Evolutionary conservation across 768 basidiomycete species (phyloP).

Genomic region (Sarcodon sp.): DNA sequence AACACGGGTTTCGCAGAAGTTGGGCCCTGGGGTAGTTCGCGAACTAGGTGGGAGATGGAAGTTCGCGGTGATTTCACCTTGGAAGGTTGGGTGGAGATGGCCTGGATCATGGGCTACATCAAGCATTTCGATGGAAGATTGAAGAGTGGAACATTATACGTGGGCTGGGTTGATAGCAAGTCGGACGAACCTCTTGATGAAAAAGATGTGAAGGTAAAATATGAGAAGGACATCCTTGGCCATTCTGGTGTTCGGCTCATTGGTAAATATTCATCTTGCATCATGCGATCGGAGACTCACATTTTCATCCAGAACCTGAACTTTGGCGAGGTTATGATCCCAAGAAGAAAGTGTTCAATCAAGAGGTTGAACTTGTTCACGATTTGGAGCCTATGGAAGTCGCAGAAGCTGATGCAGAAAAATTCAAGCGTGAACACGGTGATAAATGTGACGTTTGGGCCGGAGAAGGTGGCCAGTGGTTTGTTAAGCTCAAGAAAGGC

Average conservation of each 20-base stretch:
- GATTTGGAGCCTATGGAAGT: conserved; percentile 96
- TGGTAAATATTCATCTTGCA: conserved; percentile 34
- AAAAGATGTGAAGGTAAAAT: conserved; percentile 88
- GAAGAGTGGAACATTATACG: conserved; percentile 83
- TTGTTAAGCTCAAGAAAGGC: conserved; percentile 98
- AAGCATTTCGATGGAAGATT: conserved; percentile 98
- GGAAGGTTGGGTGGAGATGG: conserved; percentile 98
- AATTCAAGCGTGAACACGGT: conserved; percentile 94
- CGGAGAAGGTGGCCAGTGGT: conserved; percentile 87
- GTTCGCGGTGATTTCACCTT: conserved; percentile 95
- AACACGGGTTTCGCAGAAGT: conserved; percentile 97
- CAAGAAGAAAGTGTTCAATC: conserved; percentile 93
- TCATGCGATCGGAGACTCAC: neutral
- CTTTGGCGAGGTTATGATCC: conserved; percentile 97
- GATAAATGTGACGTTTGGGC: conserved; percentile 96
- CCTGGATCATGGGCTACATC: conserved; percentile 98
- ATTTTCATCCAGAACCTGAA: conserved; percentile 68
- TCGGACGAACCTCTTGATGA: conserved; percentile 91
- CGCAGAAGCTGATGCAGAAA: conserved; percentile 78
- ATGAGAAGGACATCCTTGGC: conserved; percentile 85
- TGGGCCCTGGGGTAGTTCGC: conserved; percentile 95
- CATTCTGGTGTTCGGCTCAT: conserved; percentile 93
- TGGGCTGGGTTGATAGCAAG: conserved; percentile 98
- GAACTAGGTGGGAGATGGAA: conserved; percentile 99
- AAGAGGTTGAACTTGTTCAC: conserved; percentile 92